phyloP scores from a whole-genome alignment of 2,329 filamentous ascomycete species.

The Claviceps pusilla region DNA sequence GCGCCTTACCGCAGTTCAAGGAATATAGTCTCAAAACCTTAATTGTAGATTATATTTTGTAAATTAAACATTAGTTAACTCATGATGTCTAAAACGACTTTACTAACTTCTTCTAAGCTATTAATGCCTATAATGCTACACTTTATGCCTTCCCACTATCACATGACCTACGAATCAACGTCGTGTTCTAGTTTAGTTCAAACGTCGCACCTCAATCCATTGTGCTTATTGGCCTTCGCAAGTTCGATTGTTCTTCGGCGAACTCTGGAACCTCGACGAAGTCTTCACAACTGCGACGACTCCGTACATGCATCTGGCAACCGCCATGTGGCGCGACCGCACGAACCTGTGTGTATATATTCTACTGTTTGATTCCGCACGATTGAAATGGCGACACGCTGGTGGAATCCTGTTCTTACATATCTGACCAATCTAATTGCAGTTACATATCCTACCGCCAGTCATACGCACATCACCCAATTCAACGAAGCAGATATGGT shows the following conservation, averaged over 20 bases:
- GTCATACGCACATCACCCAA: conserved; percentile 89
- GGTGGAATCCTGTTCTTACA: neutral
- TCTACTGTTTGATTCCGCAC: neutral
- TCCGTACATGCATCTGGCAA: conserved; percentile 22
- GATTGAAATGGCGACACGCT: neutral
- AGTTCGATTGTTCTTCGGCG: neutral
- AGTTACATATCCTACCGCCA: conserved; percentile 99
- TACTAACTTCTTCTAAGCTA: no score
- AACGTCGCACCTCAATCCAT: no score
- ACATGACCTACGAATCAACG: no score
- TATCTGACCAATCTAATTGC: conserved; percentile 6
- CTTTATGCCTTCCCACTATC: no score
- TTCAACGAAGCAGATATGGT: conserved; percentile 60
- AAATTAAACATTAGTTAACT: no score
- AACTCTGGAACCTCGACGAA: neutral
- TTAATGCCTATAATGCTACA: no score
- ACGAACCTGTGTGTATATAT: conserved; percentile 69
- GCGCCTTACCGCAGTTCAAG: no score
- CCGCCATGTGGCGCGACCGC: conserved; percentile 95
- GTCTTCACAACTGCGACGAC: conserved; percentile 10
- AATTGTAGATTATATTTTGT: no score
- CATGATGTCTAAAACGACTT: no score
- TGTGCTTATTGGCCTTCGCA: no score
- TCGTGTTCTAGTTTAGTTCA: no score
- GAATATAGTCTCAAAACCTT: no score